Evolutionary conservation across 2,329 filamentous ascomycete species (phyloP).

Genomic region (Bimuria novae-zelandiae): DNA sequence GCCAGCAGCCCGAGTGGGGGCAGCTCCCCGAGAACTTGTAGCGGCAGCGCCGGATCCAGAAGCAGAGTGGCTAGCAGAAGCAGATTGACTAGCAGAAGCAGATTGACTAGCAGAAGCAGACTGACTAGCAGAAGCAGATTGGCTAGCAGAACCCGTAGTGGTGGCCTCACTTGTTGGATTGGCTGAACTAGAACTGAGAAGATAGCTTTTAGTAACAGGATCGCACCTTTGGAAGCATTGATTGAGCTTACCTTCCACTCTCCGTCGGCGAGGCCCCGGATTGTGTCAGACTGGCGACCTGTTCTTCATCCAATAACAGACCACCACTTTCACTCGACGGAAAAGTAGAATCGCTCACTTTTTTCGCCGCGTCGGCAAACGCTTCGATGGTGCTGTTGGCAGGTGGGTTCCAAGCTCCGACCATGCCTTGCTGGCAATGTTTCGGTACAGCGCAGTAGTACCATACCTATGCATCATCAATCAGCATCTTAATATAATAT

Average conservation of each 20-base stretch:
- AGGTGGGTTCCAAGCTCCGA: constrained; percentile 26
- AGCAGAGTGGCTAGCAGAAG: not conserved
- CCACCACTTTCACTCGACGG: constrained; percentile 18
- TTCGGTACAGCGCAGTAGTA: constrained; percentile 26
- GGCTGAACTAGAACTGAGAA: not conserved
- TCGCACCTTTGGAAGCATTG: no score
- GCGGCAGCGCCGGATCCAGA: not conserved
- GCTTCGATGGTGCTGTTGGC: constrained; percentile 8
- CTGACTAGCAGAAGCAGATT: not conserved
- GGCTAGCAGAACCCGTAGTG: no score
- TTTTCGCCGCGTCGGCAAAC: constrained; percentile 7
- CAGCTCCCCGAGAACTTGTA: not conserved
- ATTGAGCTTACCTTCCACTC: constrained; percentile 2
- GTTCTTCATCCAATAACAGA: constrained; percentile 19
- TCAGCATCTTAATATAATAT: not conserved
- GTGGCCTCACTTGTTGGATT: not conserved
- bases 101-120: not conserved
- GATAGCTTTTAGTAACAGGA: no score
- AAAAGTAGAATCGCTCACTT: not conserved
- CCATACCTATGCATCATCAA: constrained; percentile 8
- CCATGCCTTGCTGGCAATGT: constrained; percentile 33
- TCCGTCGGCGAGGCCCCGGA: not conserved
- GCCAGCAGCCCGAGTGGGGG: not conserved
- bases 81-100: not conserved
- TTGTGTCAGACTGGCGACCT: constrained; percentile 18